Evolutionary conservation across 176 grass and related monocot species (phyloP).

Genomic region (Raddia guianensis): DNA sequence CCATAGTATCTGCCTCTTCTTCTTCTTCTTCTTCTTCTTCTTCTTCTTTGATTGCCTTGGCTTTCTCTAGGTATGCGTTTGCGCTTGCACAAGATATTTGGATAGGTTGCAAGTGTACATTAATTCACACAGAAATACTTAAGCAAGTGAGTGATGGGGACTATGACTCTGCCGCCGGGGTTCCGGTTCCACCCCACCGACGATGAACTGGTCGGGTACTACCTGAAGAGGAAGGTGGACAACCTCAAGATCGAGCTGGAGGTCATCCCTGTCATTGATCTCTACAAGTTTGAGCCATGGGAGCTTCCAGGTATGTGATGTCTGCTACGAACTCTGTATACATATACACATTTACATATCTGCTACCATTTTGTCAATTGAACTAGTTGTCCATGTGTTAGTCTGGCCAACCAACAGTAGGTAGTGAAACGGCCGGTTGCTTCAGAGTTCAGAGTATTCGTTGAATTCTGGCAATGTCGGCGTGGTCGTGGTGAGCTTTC

Average conservation of each 20-base stretch:
- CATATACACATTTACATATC: neutral
- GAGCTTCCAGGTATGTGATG: slow-evolving; percentile 73
- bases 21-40: neutral
- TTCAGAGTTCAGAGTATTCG: neutral
- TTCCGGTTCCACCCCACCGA: slow-evolving; percentile 98
- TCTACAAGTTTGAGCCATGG: slow-evolving; percentile 99
- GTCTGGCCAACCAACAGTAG: neutral
- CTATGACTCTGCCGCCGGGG: slow-evolving; percentile 71
- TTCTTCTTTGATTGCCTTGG: neutral
- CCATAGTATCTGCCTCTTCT: neutral
- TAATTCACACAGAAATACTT: neutral
- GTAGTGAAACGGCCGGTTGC: neutral
- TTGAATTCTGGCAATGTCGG: slow-evolving; percentile 22
- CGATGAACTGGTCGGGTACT: slow-evolving; percentile 91
- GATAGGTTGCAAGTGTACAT: slow-evolving; percentile 37
- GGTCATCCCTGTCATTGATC: slow-evolving; percentile 84
- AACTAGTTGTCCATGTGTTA: neutral
- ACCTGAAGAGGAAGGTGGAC: slow-evolving; percentile 91
- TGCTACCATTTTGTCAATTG: neutral
- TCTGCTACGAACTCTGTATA: neutral
- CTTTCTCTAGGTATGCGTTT: neutral
- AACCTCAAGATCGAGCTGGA: slow-evolving; percentile 88
- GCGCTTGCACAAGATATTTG: slow-evolving; percentile 35
- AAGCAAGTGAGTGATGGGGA: slow-evolving; percentile 30
- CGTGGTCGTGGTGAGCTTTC: neutral